Conservation (phyloP, 352 stramenopile species). For the Globisporangium viniferum region DNA sequence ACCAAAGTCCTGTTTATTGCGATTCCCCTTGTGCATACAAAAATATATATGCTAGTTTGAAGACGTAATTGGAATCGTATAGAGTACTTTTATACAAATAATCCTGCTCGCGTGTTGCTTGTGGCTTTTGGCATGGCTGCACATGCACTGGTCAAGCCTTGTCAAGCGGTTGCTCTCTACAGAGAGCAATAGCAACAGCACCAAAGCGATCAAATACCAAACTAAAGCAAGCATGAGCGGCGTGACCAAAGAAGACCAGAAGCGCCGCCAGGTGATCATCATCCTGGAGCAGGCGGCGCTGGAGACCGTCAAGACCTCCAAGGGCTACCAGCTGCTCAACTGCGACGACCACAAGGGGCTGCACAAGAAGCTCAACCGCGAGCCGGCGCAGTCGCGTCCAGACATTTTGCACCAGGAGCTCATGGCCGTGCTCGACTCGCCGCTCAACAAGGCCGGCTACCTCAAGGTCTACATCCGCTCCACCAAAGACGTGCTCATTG, state of each 20-base stretch:
- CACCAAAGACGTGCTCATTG: constrained; percentile 96
- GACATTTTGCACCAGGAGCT: constrained; percentile 99
- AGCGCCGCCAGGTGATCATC: constrained; percentile 93
- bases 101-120: neutral
- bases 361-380: constrained; percentile 95
- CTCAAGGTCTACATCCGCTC: constrained; percentile 98
- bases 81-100: neutral
- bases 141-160: neutral
- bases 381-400: constrained; percentile 96
- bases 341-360: constrained; percentile 98
- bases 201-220: neutral
- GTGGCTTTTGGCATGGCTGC: neutral
- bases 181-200: neutral
- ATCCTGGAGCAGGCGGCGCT: constrained; percentile 98
- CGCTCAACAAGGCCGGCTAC: constrained; percentile 98
- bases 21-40: neutral
- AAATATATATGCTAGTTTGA: neutral
- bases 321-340: constrained; percentile 99
- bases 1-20: neutral
- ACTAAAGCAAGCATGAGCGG: constrained; percentile 23
- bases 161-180: neutral
- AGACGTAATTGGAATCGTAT: neutral
- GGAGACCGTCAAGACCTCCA: constrained; percentile 99
- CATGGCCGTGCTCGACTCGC: constrained; percentile 97
- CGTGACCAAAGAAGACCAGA: constrained; percentile 62